Percentiles rank a stretch among this genome's conserved stretches.
These are phyloP conservation scores for Wakefieldia striispora DNA, from an alignment of 768 basidiomycete species.

Conservation along the genomic window DNA sequence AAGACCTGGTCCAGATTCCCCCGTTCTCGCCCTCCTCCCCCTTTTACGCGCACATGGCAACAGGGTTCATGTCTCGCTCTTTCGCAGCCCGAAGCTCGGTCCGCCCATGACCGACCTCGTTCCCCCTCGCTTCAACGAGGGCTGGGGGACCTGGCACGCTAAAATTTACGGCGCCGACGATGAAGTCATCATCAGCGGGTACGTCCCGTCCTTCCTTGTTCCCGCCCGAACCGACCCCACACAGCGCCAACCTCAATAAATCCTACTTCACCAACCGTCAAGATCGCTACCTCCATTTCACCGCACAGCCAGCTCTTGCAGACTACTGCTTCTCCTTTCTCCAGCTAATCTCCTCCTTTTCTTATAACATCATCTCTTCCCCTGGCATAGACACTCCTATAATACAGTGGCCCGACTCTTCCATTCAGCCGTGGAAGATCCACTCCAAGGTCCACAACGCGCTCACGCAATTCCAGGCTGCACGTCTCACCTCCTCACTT, in stretches of 20 bases:
- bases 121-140: conserved; percentile 94
- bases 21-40: conserved; percentile 65
- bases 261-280: conserved; percentile 95
- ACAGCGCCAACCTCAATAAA: conserved; percentile 86
- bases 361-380: conserved; percentile 47
- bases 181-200: conserved; percentile 93
- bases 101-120: conserved; percentile 73
- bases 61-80: conserved; percentile 76
- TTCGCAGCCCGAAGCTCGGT: conserved; percentile 81
- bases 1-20: conserved; percentile 69
- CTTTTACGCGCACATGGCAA: conserved; percentile 69
- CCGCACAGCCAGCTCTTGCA: conserved; percentile 56
- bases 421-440: conserved; percentile 68
- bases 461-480: conserved; percentile 58
- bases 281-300: conserved; percentile 88
- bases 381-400: conserved; percentile 44
- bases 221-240: conserved; percentile 3
- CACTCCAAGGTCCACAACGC: conserved; percentile 56
- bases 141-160: conserved; percentile 98
- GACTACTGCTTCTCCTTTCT: conserved; percentile 86
- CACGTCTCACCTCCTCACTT: conserved; percentile 21
- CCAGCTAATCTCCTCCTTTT: conserved; percentile 63
- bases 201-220: conserved; percentile 22
- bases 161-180: conserved; percentile 95
- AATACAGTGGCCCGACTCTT: conserved; percentile 65